These are phyloP conservation scores for Candida alai DNA, from an alignment of 805 yeast genomes.

Conservation along the genomic window DNA sequence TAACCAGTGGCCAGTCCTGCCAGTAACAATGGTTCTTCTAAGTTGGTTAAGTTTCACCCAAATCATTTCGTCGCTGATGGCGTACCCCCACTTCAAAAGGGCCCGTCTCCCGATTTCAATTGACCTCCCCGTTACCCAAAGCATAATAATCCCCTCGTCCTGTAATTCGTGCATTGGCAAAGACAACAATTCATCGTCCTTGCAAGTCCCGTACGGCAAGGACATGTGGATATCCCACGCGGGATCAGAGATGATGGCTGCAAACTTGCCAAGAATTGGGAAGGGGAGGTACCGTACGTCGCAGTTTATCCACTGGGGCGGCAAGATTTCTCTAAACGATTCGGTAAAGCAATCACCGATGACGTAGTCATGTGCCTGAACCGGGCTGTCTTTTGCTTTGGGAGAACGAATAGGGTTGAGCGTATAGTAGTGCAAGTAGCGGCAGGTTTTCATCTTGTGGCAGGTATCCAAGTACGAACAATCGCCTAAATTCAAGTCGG, in stretches of 20 bases:
- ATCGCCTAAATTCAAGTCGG: conserved; percentile 76
- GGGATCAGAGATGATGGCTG: conserved; percentile 84
- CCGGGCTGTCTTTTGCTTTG: conserved; percentile 3
- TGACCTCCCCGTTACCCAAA: conserved; percentile 96
- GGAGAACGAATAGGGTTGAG: conserved; percentile 43
- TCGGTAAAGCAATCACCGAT: conserved; percentile 45
- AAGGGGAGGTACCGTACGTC: conserved; percentile 77
- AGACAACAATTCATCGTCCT: conserved; percentile 67
- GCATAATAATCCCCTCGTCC: conserved; percentile 74
- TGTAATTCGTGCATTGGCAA: conserved; percentile 69
- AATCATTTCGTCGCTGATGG: conserved; percentile 70
- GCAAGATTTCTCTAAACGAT: conserved; percentile 31
- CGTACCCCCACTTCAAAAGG: conserved; percentile 77
- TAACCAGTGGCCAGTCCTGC: conserved; percentile 96
- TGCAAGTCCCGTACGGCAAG: conserved; percentile 70
- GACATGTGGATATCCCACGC: conserved; percentile 97
- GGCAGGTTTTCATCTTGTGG: conserved; percentile 75
- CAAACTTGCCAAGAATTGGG: conserved; percentile 69
- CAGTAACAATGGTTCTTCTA: conserved; percentile 86
- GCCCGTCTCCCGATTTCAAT: conserved; percentile 83
- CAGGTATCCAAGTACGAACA: conserved; percentile 94
- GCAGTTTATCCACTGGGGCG: conserved; percentile 85
- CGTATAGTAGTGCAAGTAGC: conserved; percentile 74
- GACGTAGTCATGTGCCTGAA: conserved; percentile 36
- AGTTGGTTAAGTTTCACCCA: conserved; percentile 93